Base-by-base conservation (phyloP, 164 flowering plant genomes). In the Protea cynaroides region DNA sequence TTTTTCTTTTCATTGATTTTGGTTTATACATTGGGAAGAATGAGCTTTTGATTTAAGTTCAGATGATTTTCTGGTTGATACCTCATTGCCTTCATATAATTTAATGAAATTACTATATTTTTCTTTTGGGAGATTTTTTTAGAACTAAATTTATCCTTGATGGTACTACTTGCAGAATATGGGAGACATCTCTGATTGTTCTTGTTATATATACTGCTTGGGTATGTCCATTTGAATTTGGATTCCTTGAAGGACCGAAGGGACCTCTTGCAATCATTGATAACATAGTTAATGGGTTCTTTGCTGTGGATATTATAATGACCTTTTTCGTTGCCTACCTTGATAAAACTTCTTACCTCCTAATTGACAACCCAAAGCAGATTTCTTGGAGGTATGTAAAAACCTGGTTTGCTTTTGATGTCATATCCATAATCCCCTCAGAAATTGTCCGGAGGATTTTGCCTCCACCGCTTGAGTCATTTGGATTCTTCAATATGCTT, bases 221-320 rank as follows among this genome's bases (percentile, higher is more conserved):
- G 99, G 97, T 78, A 11, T 95, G 94, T 5, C 96, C 97, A 11
- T 92, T 89, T 61, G 97, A 95, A 69, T 85, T 90, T 56, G 97
- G 94, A 1, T 92, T 95, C 75, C 76, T 95, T 15, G 62, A 68
- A 13, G 80, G 68, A 61, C 88, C 94, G 46, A 36, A 52, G 25
- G 78, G 71, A 53, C 81, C 80, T 5, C 79, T 89, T 0, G 58
- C 94, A 6, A 67, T 84, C 14, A 58, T 70, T 5, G 99, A 95
- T 58, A 95, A 95, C 62, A 81, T 92, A 14, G 96, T 92, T 58
- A 95, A 95, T 68, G 96, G 79, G 10, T 95, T 95, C 75, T 92
- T 95, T 54, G 92, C 92, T 17, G 64, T 88, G 13, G 99, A 95
- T 65, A 90, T 92, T 37, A 11, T 88, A 56, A 78, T 90, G 14